Percentiles rank a stretch among this genome's conserved stretches.
These are phyloP conservation scores for Wakefieldia striispora DNA, from an alignment of 768 basidiomycete species.

Conservation along the genomic window DNA sequence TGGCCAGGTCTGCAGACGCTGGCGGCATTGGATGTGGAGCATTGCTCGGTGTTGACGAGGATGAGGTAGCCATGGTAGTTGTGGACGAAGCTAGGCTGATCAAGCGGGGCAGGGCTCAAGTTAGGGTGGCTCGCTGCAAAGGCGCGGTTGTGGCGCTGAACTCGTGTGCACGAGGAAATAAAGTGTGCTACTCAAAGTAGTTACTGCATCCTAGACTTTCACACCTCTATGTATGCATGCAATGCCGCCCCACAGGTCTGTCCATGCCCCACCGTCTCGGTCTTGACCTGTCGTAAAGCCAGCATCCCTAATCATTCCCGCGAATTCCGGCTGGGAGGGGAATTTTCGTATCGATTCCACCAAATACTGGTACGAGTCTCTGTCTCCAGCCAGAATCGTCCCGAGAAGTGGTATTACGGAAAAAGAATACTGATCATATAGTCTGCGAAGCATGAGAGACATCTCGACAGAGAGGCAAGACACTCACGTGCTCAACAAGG, in stretches of 20 bases:
- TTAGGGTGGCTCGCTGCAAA: constrained; percentile 16
- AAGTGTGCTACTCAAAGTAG: neutral
- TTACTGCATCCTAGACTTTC: constrained; percentile 49
- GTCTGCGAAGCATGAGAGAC: constrained; percentile 40
- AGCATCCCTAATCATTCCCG: constrained; percentile 82
- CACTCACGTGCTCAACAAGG: constrained; percentile 79
- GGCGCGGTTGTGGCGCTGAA: constrained; percentile 30
- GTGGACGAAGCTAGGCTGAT: constrained; percentile 17
- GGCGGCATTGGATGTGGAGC: constrained; percentile 57
- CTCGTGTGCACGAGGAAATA: constrained; percentile 4
- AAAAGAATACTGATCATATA: constrained; percentile 96
- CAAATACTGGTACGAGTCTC: constrained; percentile 94
- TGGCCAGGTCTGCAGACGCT: constrained; percentile 65
- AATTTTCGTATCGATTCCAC: constrained; percentile 97
- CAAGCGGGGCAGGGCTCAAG: constrained; percentile 1
- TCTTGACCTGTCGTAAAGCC: constrained; percentile 76
- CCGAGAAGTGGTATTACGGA: constrained; percentile 91
- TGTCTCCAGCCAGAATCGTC: constrained; percentile 94
- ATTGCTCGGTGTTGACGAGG: constrained; percentile 30
- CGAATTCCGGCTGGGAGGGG: constrained; percentile 84
- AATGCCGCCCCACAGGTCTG: constrained; percentile 83
- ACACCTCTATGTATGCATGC: constrained; percentile 84
- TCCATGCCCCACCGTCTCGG: constrained; percentile 81
- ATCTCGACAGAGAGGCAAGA: neutral
- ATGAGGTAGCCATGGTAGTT: constrained; percentile 32